Base-by-base conservation (phyloP, 1,139 yeast genomes). In the Saccharomyces hybrid region DNA sequence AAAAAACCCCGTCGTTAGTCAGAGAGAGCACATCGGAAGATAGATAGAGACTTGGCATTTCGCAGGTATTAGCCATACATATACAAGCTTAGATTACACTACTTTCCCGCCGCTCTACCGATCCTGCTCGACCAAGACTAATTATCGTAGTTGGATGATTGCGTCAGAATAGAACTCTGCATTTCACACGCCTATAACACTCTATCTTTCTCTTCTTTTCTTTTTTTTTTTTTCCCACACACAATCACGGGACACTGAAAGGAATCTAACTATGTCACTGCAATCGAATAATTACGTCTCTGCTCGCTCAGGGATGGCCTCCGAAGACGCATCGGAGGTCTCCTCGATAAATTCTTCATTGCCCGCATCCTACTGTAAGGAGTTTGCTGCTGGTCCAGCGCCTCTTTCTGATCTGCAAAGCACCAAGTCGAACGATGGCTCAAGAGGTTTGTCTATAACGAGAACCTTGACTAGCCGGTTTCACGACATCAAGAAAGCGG, bases 401-500 rank as follows among this genome's bases (percentile, higher is more conserved):
- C 44, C 44, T 2, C 7, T 16, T 19, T 38, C 44, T 9, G 44
- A 11, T 38, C 44, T 38, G 7, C 44, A 38, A 21, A 38, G 44
- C 44, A 38, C 3, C 12, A 19, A 38, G n/a, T 38, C 44, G 24
- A 19, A 38, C 26, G 51, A 29, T 31, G 44, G 19, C 29, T 53
- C 56, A 11, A 47, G 51, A 29, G 51, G 51, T 6, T 48, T 51
- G 3, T 55, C 61, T 4, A 9, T 59, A 24, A 52, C 56, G 2
- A 56, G 56, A 46, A 57, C 61, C 1, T 26, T 62, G 9, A 56
- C 62, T 1, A 60, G 53, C 51, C 56, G 57, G 1, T 29, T 60
- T 2, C 55, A 51, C 1, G 50, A 55, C 26, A 55, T 66, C 27
- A 53, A 55, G 48, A 57, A 59, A 9, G 67, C 68, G 3, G 64